A percentile compares a stretch with the other conserved stretches of the same genome.
Conservation (phyloP, 345 rosid genomes). For the thale cress (Arabidopsis thaliana) region TAIR10.1 NC_003076.8:17210501-17211000, state of each 20-base stretch:
- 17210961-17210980: conserved; percentile 81
- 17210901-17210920: conserved; percentile 69
- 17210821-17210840: conserved; percentile 53
- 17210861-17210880: conserved; percentile 58
- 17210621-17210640: too few species aligned
- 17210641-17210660: too few species aligned
- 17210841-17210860: conserved; percentile 53
- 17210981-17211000: conserved; percentile 47
- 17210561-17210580: too few species aligned
- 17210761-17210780: conserved; percentile 52
- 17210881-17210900: conserved; percentile 50
- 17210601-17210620: too few species aligned
- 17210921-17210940: conserved; percentile 58
- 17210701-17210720: conserved; percentile 10
- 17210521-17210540: too few species aligned
- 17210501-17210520: too few species aligned
- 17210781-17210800: conserved; percentile 63
- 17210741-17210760: not conserved
- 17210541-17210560: too few species aligned
- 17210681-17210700: not conserved
- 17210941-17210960: conserved; percentile 51
- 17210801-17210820: conserved; percentile 74
- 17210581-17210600: too few species aligned
- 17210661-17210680: too few species aligned
- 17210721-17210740: not conserved